Percentiles rank a stretch among this genome's conserved stretches.
These are phyloP conservation scores for Colletotrichum trifolii DNA, from an alignment of 2,329 filamentous ascomycete species.

Conservation along the genomic window DNA sequence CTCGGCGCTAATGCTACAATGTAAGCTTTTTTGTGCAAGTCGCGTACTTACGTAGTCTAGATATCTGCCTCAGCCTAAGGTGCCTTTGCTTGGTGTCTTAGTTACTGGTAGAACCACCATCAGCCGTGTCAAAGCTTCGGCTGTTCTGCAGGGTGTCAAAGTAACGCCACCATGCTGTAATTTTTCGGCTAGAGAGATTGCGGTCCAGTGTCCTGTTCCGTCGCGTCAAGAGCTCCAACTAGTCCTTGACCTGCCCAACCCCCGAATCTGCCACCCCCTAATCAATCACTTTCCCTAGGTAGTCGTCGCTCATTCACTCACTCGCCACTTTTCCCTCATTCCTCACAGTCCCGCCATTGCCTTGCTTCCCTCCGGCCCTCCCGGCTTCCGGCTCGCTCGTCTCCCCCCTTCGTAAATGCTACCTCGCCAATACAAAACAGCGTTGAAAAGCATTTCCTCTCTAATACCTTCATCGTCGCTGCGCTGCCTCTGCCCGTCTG, in stretches of 20 bases:
- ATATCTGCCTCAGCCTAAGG: no score
- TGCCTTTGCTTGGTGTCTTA: neutral
- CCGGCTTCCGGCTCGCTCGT: conserved; percentile 34
- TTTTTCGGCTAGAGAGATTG: conserved; percentile 32
- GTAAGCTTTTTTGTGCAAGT: no score
- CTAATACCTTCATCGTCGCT: conserved; percentile 15
- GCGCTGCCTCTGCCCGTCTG: neutral
- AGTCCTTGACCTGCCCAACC: conserved; percentile 18
- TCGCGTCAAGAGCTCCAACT: conserved; percentile 32
- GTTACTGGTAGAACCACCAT: conserved; percentile 32
- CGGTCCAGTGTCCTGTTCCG: neutral
- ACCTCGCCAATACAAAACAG: conserved; percentile 9
- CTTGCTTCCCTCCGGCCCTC: conserved; percentile 28
- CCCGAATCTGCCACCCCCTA: conserved; percentile 31
- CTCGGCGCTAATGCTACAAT: no score
- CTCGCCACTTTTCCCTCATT: conserved; percentile 30
- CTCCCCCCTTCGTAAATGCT: conserved; percentile 18
- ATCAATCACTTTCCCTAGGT: conserved; percentile 22
- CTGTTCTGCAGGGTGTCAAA: conserved; percentile 28
- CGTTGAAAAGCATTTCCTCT: conserved; percentile 17
- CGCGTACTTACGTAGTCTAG: no score
- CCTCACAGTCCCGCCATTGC: conserved; percentile 29
- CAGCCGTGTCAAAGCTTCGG: conserved; percentile 37
- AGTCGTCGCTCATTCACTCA: conserved; percentile 17
- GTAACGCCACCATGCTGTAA: conserved; percentile 37